Evolutionary conservation across 2,329 filamentous ascomycete genomes (phyloP).

Genomic region (Neopestalotiopsis rosae): DNA sequence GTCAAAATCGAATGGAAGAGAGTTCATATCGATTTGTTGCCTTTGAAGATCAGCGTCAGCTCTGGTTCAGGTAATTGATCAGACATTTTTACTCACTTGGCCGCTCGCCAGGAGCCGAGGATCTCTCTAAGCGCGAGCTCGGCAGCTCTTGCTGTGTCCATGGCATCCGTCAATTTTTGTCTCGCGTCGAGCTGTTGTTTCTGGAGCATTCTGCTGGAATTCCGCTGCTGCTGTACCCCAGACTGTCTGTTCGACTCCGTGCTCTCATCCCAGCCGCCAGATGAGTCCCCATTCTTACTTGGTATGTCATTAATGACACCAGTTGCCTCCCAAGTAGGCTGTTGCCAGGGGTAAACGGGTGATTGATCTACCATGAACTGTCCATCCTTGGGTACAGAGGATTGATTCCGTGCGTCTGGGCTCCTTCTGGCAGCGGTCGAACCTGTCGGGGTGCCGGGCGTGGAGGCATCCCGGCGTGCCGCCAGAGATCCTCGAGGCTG

Average conservation of each 20-base stretch:
- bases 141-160: constrained; percentile 81
- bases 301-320: constrained; percentile 80
- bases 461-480: constrained; percentile 65
- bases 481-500: constrained; percentile 73
- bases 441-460: constrained; percentile 58
- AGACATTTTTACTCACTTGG: constrained; percentile 66
- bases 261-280: constrained; percentile 38
- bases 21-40: constrained; percentile 59
- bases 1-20: constrained; percentile 78
- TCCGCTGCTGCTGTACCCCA: constrained; percentile 39
- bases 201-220: constrained; percentile 55
- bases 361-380: constrained; percentile 51
- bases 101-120: constrained; percentile 79
- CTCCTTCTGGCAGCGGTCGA: constrained; percentile 18
- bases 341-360: constrained; percentile 54
- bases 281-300: constrained; percentile 47
- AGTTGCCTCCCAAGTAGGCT: constrained; percentile 75
- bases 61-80: constrained; percentile 31
- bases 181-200: constrained; percentile 69
- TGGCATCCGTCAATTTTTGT: constrained; percentile 69
- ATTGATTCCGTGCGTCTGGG: constrained; percentile 19
- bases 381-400: constrained; percentile 47
- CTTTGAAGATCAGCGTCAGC: constrained; percentile 37
- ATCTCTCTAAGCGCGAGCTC: constrained; percentile 87
- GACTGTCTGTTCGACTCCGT: constrained; percentile 14